Conservation (phyloP, 306 rosid genomes). For the Senna siamea region DNA sequence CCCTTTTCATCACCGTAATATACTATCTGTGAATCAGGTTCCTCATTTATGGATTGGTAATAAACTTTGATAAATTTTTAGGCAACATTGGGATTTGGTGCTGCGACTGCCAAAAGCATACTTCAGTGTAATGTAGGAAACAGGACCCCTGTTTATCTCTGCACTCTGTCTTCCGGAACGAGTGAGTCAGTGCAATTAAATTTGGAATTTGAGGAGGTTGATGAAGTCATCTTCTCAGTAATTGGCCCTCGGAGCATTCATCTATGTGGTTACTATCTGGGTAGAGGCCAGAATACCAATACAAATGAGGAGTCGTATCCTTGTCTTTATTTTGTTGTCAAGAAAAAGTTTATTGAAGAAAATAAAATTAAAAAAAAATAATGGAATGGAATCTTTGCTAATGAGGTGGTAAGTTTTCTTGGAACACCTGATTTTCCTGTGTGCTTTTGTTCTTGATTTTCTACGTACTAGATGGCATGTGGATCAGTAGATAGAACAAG, state of each 20-base stretch:
- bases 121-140: slow-evolving; percentile 92
- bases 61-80: slow-evolving; percentile 25
- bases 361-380: background rate
- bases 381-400: slow-evolving; percentile 5
- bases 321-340: slow-evolving; percentile 11
- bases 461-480: background rate
- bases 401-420: background rate
- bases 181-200: slow-evolving; percentile 75
- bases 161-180: slow-evolving; percentile 74
- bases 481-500: background rate
- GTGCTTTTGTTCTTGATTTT: background rate
- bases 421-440: background rate
- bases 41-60: slow-evolving; percentile 4
- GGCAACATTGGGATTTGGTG: slow-evolving; percentile 81
- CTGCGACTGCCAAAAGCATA: slow-evolving; percentile 59
- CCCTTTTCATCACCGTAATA: background rate
- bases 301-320: slow-evolving; percentile 71
- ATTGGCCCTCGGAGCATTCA: slow-evolving; percentile 86
- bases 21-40: background rate
- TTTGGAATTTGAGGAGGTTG: slow-evolving; percentile 81
- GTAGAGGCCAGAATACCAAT: slow-evolving; percentile 29
- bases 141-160: slow-evolving; percentile 76
- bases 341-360: background rate
- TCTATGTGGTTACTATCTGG: slow-evolving; percentile 73
- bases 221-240: slow-evolving; percentile 80